Evolutionary conservation across 768 basidiomycete species (phyloP), one percentile per base, ranked within the genome.

Genomic region (Mycena maculata): DNA sequence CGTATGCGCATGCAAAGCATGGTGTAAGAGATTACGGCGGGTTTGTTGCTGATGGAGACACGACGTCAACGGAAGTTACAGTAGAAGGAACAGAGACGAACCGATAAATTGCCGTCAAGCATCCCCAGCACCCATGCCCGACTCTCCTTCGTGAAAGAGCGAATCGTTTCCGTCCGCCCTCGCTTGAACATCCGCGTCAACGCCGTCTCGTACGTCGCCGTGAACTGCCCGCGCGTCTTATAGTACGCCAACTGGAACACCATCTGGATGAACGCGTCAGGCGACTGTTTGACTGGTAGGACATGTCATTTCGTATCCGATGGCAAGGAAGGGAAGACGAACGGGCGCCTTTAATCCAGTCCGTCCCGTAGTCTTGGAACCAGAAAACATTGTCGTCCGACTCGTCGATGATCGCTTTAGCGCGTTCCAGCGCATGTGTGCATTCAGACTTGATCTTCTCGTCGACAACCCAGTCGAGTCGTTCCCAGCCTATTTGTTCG

Each of bases 191-290:
- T 85, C 27, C 95, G 87, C 2, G 96, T 97, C 33, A 96, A 85
- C 0, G 91, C 93, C 0, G 96, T 98, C 79, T 98, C 96, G 76
- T 98, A 98, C 9, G 93, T 95, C 2, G 96, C 94, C 4, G 94
- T 93, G 72, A 94, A 91, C 63, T 83, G 79, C 13, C 88, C 89
- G 49, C 90, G 92, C 23, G 89, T 88, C 75, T 86, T 87, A 80
- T 92, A 94, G 90, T 92, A 98, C 4, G 95, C 96, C 12, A 98
- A 86, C 75, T 98, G 96, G 22, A 98, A 83, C 0, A 89, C 93
- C 86, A 97, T 92, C 76, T 98, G 96, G 53, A 97, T 86, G 79
- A 88, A 98, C 1, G 92, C 92, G 74, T 98, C 96, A 0, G 96
- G 89, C 15, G 85, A 81, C 39, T 85, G 76, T 48, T 82, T 81